These are phyloP conservation scores for Cicer pinnatifidum DNA, from an alignment of 306 rosid species.

Conservation along the genomic window DNA sequence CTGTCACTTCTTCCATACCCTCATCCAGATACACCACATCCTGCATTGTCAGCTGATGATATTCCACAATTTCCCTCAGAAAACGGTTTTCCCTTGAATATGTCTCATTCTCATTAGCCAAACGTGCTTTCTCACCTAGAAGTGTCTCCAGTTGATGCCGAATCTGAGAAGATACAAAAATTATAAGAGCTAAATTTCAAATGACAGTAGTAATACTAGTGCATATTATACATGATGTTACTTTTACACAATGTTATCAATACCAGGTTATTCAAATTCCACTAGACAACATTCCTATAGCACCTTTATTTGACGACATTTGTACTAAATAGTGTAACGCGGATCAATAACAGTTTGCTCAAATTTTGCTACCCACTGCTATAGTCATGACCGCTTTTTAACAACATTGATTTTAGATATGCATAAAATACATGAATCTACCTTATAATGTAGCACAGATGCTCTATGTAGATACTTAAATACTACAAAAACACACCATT, in stretches of 20 bases:
- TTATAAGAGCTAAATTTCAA: slow-evolving; percentile 5
- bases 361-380: too few relatives aligned
- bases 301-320: too few relatives aligned
- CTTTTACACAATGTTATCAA: neutral
- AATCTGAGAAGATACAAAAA: slow-evolving; percentile 58
- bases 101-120: slow-evolving; percentile 84
- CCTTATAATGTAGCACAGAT: neutral
- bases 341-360: too few relatives aligned
- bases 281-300: too few relatives aligned
- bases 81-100: slow-evolving; percentile 92
- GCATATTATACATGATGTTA: neutral
- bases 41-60: slow-evolving; percentile 96
- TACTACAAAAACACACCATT: neutral
- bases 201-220: neutral
- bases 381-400: too few relatives aligned
- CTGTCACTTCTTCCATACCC: slow-evolving; percentile 84
- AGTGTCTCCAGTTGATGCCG: slow-evolving; percentile 94
- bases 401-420: neutral
- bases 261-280: too few relatives aligned
- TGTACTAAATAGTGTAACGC: too few relatives aligned
- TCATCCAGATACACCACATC: slow-evolving; percentile 89
- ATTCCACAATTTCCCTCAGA: slow-evolving; percentile 92
- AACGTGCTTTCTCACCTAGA: slow-evolving; percentile 87
- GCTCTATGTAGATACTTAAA: slow-evolving; percentile 7
- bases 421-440: slow-evolving; percentile 19